Evolutionary conservation across 148 eudicot species (phyloP).

Genomic region (Spergularia marina): DNA sequence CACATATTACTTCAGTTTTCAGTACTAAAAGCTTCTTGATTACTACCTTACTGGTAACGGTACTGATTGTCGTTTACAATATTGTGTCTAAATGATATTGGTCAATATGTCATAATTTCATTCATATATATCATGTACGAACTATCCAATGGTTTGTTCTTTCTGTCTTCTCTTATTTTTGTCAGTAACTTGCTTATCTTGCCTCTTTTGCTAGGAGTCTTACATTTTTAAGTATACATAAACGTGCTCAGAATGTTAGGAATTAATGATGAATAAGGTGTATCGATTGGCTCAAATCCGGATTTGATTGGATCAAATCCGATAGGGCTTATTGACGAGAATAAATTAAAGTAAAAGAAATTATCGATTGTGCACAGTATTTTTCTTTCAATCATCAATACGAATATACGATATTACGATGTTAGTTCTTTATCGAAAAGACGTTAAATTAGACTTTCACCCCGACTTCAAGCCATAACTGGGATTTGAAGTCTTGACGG

Average conservation of each 20-base stretch:
- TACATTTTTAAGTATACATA: not conserved
- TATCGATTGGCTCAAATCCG: no score
- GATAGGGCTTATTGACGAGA: no score
- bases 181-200: conserved; percentile 12
- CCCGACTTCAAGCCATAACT: no score
- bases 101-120: not conserved
- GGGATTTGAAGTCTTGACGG: no score
- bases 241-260: not conserved
- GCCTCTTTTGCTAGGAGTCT: not conserved
- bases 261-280: not conserved
- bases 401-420: no score
- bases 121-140: conserved; percentile 8
- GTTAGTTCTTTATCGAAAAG: no score
- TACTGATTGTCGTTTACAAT: conserved; percentile 11
- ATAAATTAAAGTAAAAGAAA: no score
- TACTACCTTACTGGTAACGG: not conserved
- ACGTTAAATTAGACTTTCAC: no score
- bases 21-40: not conserved
- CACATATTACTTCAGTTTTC: not conserved
- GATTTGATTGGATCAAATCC: no score
- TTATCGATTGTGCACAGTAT: no score
- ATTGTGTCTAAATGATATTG: not conserved
- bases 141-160: conserved; percentile 1
- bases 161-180: conserved; percentile 7
- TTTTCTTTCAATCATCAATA: no score